Evolutionary conservation across 306 rosid species (phyloP).

Genomic region (Rosa chinensis): DNA sequence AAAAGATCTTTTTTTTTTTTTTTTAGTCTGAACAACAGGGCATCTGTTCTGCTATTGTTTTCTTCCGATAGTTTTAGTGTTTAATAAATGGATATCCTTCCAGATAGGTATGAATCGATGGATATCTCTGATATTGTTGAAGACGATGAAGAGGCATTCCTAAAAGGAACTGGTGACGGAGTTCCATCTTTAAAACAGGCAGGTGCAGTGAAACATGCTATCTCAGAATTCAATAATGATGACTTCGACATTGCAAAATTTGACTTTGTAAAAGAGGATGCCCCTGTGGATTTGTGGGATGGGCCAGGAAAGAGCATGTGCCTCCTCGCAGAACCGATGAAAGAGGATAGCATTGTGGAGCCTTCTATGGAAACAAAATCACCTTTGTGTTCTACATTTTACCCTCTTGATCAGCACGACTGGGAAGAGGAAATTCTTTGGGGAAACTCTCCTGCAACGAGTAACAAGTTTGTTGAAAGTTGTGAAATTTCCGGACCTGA

Average conservation of each 20-base stretch:
- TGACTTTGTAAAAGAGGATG: constrained; percentile 51
- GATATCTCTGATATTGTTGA: constrained; percentile 67
- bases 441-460: constrained; percentile 72
- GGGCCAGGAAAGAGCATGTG: constrained; percentile 46
- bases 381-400: constrained; percentile 43
- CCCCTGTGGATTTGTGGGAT: constrained; percentile 35
- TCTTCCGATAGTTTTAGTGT: constrained; percentile 10
- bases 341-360: constrained; percentile 35
- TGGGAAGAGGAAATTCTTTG: constrained; percentile 89
- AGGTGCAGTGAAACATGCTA: constrained; percentile 34
- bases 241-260: constrained; percentile 50
- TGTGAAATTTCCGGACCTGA: constrained; percentile 62
- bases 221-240: constrained; percentile 44
- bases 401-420: constrained; percentile 85
- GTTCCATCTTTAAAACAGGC: constrained; percentile 46
- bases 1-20: not conserved
- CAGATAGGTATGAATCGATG: constrained; percentile 65
- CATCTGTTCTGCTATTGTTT: not conserved
- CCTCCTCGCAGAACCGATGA: constrained; percentile 70
- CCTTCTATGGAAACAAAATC: constrained; percentile 39
- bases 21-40: not conserved
- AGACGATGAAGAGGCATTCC: constrained; percentile 91
- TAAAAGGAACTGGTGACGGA: constrained; percentile 52
- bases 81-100: constrained; percentile 15
- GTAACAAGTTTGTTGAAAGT: constrained; percentile 48